These are phyloP conservation scores for Quercus berberidifolia DNA, from an alignment of 306 rosid genomes.

Conservation along the genomic window DNA sequence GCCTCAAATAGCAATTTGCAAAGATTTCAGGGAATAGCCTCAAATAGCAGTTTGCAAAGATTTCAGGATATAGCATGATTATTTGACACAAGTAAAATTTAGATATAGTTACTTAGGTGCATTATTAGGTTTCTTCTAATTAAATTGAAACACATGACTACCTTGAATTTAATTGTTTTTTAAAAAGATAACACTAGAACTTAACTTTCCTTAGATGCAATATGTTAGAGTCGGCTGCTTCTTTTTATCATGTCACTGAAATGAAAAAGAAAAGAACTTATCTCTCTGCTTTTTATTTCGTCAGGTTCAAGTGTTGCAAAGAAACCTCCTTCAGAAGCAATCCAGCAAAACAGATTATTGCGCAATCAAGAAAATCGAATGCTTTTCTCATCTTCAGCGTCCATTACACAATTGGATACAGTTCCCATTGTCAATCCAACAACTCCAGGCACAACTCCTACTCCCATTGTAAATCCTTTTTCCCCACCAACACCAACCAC, in stretches of 20 bases:
- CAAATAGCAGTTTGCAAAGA: too few species aligned
- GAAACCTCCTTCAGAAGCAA: conserved; percentile 36
- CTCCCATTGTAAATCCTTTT: conserved; percentile 35
- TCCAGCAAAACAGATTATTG: conserved; percentile 12
- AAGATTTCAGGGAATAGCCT: too few species aligned
- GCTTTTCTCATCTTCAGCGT: conserved; percentile 44
- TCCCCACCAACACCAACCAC: conserved; percentile 54
- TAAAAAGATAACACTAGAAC: not conserved
- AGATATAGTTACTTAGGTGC: too few species aligned
- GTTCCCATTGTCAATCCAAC: conserved; percentile 75
- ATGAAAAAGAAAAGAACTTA: conserved; percentile 5
- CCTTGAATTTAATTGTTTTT: too few species aligned
- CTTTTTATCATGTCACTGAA: conserved; percentile 1
- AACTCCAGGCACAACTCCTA: conserved; percentile 59
- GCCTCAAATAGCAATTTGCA: not conserved
- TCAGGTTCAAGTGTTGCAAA: conserved; percentile 58
- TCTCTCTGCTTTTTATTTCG: conserved; percentile 24
- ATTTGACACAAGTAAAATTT: too few species aligned
- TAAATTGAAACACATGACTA: too few species aligned
- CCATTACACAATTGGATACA: conserved; percentile 38
- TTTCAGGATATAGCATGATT: too few species aligned
- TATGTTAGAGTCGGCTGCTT: not conserved
- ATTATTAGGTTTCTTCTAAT: too few species aligned
- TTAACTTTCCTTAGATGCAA: not conserved
- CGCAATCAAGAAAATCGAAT: conserved; percentile 39